A percentile compares a stretch with the other conserved stretches of the same genome.
These are phyloP conservation scores for Kwoniella dendrophila DNA, from an alignment of 768 basidiomycete species.

Conservation along the genomic window DNA sequence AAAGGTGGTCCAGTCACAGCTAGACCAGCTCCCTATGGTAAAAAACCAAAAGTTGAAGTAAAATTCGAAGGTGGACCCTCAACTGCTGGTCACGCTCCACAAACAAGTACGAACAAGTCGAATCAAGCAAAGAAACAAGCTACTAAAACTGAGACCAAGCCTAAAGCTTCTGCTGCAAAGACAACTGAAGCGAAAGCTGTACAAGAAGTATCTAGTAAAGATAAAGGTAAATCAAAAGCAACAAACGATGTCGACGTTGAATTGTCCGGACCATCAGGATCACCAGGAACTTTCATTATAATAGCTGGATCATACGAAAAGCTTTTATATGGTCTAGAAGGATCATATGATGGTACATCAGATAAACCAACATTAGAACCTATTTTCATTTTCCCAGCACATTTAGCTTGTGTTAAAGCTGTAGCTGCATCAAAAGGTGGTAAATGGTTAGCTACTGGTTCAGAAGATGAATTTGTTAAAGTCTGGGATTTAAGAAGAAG, in stretches of 20 bases:
- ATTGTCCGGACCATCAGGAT: slow-evolving; percentile 4
- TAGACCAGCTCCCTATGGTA: slow-evolving; percentile 38
- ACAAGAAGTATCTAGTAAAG: too few relatives aligned
- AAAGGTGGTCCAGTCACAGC: neutral
- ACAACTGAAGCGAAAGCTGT: too few relatives aligned
- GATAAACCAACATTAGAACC: slow-evolving; percentile 60
- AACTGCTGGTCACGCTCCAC: neutral
- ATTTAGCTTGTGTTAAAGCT: slow-evolving; percentile 87
- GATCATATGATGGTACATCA: slow-evolving; percentile 57
- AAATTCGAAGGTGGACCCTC: slow-evolving; percentile 29
- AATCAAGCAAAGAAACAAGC: neutral
- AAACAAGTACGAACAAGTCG: neutral
- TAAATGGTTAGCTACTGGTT: slow-evolving; percentile 94
- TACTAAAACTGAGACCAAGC: neutral
- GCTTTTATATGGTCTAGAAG: slow-evolving; percentile 85
- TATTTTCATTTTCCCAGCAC: slow-evolving; percentile 94
- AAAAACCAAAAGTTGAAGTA: slow-evolving; percentile 43
- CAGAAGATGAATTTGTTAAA: slow-evolving; percentile 94
- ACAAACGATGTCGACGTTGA: neutral
- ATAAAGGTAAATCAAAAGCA: slow-evolving; percentile 40
- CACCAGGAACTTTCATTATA: slow-evolving; percentile 70
- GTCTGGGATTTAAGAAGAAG: slow-evolving; percentile 90
- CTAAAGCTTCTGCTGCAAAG: too few relatives aligned
- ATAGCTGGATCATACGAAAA: slow-evolving; percentile 96
- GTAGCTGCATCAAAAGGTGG: slow-evolving; percentile 89